These are phyloP conservation scores for Haplosporangium sp. DNA, from an alignment of 371 early-diverging fungal genomes.

Conservation along the genomic window DNA sequence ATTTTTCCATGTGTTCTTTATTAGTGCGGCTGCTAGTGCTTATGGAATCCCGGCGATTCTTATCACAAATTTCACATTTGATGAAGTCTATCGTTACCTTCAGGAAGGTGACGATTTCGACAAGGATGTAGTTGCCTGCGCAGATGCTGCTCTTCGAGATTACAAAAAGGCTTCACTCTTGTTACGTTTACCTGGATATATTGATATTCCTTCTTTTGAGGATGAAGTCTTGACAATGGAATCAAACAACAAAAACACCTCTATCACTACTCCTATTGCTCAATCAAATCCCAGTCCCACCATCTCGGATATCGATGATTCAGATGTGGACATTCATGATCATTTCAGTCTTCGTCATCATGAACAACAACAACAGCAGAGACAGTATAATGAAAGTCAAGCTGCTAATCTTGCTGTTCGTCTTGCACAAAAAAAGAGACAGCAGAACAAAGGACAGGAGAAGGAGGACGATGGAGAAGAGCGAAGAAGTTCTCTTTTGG, in stretches of 20 bases:
- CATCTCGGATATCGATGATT: slow-evolving; percentile 27
- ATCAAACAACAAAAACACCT: slow-evolving; percentile 44
- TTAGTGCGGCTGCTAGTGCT: slow-evolving; percentile 65
- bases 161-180: slow-evolving; percentile 73
- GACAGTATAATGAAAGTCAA: slow-evolving; percentile 1
- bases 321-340: slow-evolving; percentile 12
- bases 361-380: slow-evolving; percentile 3
- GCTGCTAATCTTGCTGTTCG: slow-evolving; percentile 1
- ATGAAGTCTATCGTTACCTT: slow-evolving; percentile 75
- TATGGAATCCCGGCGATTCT: slow-evolving; percentile 73
- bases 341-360: background rate
- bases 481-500: background rate
- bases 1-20: too few relatives aligned
- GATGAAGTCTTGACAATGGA: slow-evolving; percentile 42
- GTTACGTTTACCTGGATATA: slow-evolving; percentile 77
- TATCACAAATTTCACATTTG: slow-evolving; percentile 85
- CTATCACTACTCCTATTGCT: slow-evolving; percentile 70
- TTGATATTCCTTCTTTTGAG: slow-evolving; percentile 75
- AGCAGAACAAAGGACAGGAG: slow-evolving; percentile 1
- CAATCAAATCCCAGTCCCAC: slow-evolving; percentile 10
- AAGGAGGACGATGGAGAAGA: background rate
- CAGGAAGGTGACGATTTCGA: slow-evolving; percentile 68
- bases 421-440: slow-evolving; percentile 10
- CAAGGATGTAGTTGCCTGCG: slow-evolving; percentile 63
- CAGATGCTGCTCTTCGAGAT: slow-evolving; percentile 62